Evolutionary conservation across 108 stramenopile species (phyloP).

Genomic region (Conticribra guillardii): DNA sequence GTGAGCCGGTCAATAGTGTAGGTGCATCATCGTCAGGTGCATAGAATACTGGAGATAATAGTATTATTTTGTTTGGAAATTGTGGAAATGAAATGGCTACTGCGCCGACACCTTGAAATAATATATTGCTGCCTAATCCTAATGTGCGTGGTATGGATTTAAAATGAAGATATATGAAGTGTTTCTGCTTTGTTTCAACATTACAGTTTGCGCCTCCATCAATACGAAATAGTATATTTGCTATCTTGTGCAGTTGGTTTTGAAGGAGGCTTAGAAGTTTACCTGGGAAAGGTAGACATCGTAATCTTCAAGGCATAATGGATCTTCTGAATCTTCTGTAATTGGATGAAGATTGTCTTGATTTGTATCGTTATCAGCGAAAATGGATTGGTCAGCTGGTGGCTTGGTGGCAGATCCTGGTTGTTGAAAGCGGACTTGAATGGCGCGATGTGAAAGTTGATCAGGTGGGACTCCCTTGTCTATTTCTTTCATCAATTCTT

Average conservation of each 20-base stretch:
- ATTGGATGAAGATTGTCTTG: background rate
- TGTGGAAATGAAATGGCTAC: background rate
- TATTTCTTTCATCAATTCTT: too few species aligned
- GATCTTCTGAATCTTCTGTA: background rate
- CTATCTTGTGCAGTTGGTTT: background rate
- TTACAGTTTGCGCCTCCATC: conserved; percentile 7
- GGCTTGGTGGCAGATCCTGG: background rate
- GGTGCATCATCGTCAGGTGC: background rate
- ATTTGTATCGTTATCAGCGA: background rate
- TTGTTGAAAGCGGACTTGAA: background rate
- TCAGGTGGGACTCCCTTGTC: background rate
- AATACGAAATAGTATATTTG: conserved; percentile 3
- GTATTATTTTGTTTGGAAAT: background rate
- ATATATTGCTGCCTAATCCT: background rate
- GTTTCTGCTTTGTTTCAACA: background rate
- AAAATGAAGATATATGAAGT: background rate
- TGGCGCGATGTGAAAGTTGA: background rate
- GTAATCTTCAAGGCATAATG: background rate
- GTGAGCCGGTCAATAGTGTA: background rate
- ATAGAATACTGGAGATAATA: background rate
- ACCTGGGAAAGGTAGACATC: conserved; percentile 12
- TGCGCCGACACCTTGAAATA: background rate
- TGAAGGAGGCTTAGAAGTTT: conserved; percentile 16
- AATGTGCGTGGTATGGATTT: background rate
- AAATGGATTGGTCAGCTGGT: background rate